Percentiles rank a stretch among this genome's conserved stretches.
These are phyloP conservation scores for Aspergillus olivimuriae DNA, from an alignment of 495 filamentous ascomycete species.

Conservation along the genomic window DNA sequence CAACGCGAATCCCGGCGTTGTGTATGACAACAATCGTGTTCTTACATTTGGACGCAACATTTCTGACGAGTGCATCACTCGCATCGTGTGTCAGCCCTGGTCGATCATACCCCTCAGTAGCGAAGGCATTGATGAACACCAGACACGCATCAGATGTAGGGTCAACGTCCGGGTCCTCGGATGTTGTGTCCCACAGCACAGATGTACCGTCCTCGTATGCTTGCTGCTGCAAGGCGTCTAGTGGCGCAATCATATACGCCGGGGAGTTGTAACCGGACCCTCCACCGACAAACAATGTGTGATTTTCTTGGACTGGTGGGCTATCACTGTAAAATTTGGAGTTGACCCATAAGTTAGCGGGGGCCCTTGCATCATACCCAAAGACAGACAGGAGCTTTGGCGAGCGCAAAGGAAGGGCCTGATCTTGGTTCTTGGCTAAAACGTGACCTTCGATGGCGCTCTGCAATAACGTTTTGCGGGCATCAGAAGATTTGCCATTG, in stretches of 20 bases:
- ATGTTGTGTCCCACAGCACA: slow-evolving; percentile 24
- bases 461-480: slow-evolving; percentile 43
- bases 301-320: slow-evolving; percentile 30
- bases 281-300: slow-evolving; percentile 60
- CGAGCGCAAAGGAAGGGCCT: slow-evolving; percentile 54
- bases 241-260: slow-evolving; percentile 48
- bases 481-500: slow-evolving; percentile 47
- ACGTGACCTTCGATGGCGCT: slow-evolving; percentile 59
- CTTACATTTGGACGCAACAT: slow-evolving; percentile 49
- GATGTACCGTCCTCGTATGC: slow-evolving; percentile 45
- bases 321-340: background rate
- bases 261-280: slow-evolving; percentile 56
- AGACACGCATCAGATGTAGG: slow-evolving; percentile 46
- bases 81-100: slow-evolving; percentile 16
- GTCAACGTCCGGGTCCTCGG: slow-evolving; percentile 39
- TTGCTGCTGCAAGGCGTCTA: slow-evolving; percentile 46
- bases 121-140: slow-evolving; percentile 57
- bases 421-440: slow-evolving; percentile 64
- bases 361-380: slow-evolving; percentile 57
- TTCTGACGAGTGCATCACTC: slow-evolving; percentile 49
- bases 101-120: slow-evolving; percentile 46
- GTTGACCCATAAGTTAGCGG: slow-evolving; percentile 12
- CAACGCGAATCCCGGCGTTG: slow-evolving; percentile 31
- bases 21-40: slow-evolving; percentile 50
- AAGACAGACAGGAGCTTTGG: slow-evolving; percentile 56